These are phyloP conservation scores for Hamamelis virginiana DNA, from an alignment of 164 flowering plant genomes.

Conservation along the genomic window DNA sequence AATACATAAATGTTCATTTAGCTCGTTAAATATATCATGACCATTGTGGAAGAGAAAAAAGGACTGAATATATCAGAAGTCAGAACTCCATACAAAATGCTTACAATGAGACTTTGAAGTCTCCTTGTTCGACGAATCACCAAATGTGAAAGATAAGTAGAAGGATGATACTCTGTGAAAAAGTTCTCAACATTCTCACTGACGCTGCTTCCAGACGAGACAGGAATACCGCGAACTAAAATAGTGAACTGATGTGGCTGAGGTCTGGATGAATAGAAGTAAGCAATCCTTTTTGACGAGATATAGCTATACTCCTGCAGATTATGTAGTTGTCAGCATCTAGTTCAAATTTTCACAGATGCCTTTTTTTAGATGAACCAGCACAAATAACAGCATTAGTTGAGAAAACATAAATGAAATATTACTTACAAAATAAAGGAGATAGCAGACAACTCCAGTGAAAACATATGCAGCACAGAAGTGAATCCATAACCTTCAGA, in stretches of 20 bases:
- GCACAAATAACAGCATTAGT: neutral
- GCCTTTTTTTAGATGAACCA: neutral
- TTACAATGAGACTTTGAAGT: conserved; percentile 69
- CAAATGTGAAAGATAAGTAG: conserved; percentile 74
- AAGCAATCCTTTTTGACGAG: conserved; percentile 60
- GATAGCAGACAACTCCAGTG: conserved; percentile 80
- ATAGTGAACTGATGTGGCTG: conserved; percentile 78
- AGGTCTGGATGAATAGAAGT: conserved; percentile 70
- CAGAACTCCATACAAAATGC: conserved; percentile 23
- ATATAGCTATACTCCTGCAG: conserved; percentile 80
- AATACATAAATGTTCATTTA: neutral
- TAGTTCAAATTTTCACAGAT: neutral
- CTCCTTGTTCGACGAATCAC: conserved; percentile 67
- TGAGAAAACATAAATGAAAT: neutral
- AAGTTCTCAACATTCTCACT: conserved; percentile 68
- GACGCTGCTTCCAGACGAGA: conserved; percentile 41
- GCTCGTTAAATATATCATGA: neutral
- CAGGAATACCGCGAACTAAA: conserved; percentile 76
- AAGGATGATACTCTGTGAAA: conserved; percentile 72
- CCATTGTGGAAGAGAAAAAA: neutral
- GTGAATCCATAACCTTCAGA: conserved; percentile 92
- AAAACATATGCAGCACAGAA: conserved; percentile 72
- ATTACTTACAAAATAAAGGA: conserved; percentile 74
- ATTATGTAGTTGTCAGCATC: conserved; percentile 7
- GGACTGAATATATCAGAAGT: too few species aligned